Evolutionary conservation across 305 asterid species (phyloP).

Genomic region (Rubia balearica): DNA sequence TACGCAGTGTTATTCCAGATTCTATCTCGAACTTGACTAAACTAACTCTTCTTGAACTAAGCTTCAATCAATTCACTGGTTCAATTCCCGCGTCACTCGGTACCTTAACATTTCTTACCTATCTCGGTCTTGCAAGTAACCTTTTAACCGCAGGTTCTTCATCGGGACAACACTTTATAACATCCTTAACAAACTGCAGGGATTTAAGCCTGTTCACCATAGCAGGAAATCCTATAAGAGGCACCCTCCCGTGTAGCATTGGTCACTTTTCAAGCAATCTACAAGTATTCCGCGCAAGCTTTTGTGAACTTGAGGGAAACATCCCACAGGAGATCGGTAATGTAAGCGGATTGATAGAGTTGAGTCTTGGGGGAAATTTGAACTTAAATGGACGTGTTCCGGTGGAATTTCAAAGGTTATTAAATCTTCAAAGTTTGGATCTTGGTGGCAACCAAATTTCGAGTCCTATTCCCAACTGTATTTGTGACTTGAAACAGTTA

Average conservation of each 20-base stretch:
- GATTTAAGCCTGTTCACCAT: neutral
- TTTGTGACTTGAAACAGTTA: constrained; percentile 5
- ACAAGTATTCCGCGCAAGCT: constrained; percentile 10
- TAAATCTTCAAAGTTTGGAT: neutral
- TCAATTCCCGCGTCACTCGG: constrained; percentile 16
- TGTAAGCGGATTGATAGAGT: constrained; percentile 17
- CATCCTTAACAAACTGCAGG: neutral
- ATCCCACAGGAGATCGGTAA: constrained; percentile 32
- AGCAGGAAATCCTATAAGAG: constrained; percentile 9
- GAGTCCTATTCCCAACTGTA: constrained; percentile 18
- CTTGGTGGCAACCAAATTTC: neutral
- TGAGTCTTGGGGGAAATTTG: constrained; percentile 13
- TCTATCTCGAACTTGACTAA: neutral
- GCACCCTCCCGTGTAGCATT: constrained; percentile 16
- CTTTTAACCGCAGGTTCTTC: neutral
- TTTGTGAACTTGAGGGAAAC: constrained; percentile 16
- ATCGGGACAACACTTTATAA: neutral
- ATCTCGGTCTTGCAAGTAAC: neutral
- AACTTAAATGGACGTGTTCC: constrained; percentile 23
- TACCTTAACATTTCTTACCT: constrained; percentile 6
- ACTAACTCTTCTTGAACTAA: neutral
- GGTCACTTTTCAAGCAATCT: constrained; percentile 25
- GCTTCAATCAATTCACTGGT: neutral
- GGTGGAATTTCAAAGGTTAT: neutral
- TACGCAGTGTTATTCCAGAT: neutral